Percentiles rank a stretch among this genome's conserved stretches.
phyloP scores from a whole-genome alignment of 768 basidiomycete genomes.

The Lentinula detonsa region DNA sequence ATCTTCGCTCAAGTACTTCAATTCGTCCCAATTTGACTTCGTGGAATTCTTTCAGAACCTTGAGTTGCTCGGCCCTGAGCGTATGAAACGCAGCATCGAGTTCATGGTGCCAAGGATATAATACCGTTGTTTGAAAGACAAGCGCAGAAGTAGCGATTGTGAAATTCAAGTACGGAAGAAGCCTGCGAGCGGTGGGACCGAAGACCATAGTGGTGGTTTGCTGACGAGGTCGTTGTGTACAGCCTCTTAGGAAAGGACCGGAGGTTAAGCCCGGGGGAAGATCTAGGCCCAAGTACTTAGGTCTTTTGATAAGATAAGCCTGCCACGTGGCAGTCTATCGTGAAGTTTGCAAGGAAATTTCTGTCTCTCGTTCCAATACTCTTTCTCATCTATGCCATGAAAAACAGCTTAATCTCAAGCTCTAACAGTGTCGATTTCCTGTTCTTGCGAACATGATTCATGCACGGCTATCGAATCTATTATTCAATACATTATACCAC shows the following conservation, averaged over 20 bases:
- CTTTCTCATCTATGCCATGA: too few species aligned
- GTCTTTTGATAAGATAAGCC: too few species aligned
- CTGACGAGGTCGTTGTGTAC: neutral
- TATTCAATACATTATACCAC: too few species aligned
- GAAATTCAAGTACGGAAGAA: conserved; percentile 19
- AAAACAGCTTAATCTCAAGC: too few species aligned
- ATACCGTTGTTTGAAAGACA: conserved; percentile 17
- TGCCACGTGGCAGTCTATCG: too few species aligned
- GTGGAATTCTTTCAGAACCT: conserved; percentile 14
- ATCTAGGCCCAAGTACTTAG: too few species aligned
- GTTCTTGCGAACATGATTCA: too few species aligned
- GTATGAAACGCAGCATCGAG: conserved; percentile 16
- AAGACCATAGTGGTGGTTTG: conserved; percentile 11
- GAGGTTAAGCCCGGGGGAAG: neutral
- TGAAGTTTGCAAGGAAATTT: too few species aligned
- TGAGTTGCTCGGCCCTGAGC: conserved; percentile 11
- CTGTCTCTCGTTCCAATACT: too few species aligned
- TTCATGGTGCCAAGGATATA: conserved; percentile 20
- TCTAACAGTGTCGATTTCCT: too few species aligned
- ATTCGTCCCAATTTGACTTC: conserved; percentile 13
- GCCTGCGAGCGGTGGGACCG: conserved; percentile 11
- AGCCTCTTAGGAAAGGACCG: neutral
- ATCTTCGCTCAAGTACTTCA: conserved; percentile 7
- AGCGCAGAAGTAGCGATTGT: conserved; percentile 15
- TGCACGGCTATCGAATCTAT: too few species aligned